Conservation (phyloP, 1,284 basidiomycete species). For the Schizophyllum amplum region DNA sequence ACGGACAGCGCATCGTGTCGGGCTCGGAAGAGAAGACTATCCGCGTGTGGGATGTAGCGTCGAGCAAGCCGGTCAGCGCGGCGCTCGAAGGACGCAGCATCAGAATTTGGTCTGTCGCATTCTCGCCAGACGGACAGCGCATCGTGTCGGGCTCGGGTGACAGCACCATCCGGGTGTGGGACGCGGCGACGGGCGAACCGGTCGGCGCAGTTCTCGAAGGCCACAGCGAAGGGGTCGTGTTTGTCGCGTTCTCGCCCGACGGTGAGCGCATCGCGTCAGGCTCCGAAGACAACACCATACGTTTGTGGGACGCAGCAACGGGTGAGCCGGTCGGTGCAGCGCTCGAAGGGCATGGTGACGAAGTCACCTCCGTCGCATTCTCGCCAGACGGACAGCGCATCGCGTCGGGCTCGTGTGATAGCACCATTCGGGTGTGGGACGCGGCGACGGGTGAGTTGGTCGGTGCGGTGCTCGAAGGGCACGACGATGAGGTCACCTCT, state of each 20-base stretch:
- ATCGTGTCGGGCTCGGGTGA: slow-evolving; percentile 2
- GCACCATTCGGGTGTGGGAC: slow-evolving; percentile 5
- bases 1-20: slow-evolving; percentile 5
- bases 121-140: slow-evolving; percentile 2
- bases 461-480: neutral
- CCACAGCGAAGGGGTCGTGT: neutral
- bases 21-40: slow-evolving; percentile 6
- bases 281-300: neutral
- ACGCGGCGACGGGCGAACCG: neutral
- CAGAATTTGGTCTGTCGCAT: slow-evolving; percentile 1
- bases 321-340: neutral
- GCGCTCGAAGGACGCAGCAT: neutral
- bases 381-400: slow-evolving; percentile 14
- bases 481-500: neutral
- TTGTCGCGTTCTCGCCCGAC: neutral
- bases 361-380: slow-evolving; percentile 9
- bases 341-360: neutral
- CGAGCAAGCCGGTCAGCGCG: neutral
- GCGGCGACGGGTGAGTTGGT: neutral
- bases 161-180: neutral
- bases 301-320: neutral
- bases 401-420: slow-evolving; percentile 7
- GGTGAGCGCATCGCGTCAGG: neutral
- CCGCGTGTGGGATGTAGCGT: slow-evolving; percentile 6
- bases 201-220: neutral